Percentiles rank a stretch among this genome's conserved stretches.
phyloP scores from a whole-genome alignment of 2,329 filamentous ascomycete genomes.

The Venturia carpophila region DNA sequence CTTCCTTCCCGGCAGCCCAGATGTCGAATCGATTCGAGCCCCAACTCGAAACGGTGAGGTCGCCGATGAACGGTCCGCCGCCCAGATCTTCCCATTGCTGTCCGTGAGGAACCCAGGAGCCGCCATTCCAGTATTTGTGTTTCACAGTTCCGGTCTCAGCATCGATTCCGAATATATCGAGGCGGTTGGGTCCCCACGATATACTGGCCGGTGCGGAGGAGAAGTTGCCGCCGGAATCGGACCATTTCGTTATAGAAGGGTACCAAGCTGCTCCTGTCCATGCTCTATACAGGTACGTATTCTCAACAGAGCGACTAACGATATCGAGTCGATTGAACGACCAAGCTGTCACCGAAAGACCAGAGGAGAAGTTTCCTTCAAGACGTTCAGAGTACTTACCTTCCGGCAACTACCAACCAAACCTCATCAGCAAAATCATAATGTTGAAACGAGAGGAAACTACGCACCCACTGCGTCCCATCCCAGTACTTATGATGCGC shows the following conservation, averaged over 20 bases:
- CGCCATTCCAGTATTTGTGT: constrained; percentile 15
- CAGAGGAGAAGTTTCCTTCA: not conserved
- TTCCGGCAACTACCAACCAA: not conserved
- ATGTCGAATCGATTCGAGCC: not conserved
- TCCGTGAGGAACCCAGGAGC: not conserved
- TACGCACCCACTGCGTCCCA: not conserved
- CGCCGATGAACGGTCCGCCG: not conserved
- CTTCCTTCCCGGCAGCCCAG: not conserved
- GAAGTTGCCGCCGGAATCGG: constrained; percentile 15
- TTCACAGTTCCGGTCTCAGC: not conserved
- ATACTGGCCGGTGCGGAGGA: not conserved
- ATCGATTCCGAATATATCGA: constrained; percentile 13
- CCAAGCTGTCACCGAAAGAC: not conserved
- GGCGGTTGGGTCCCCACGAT: constrained; percentile 10
- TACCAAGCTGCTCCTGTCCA: not conserved
- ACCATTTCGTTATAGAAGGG: constrained; percentile 7
- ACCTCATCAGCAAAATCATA: no score
- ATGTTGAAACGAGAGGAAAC: not conserved
- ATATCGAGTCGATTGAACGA: not conserved
- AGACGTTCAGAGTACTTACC: constrained; percentile 5
- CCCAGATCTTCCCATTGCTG: not conserved
- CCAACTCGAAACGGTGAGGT: not conserved
- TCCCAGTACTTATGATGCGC: constrained; percentile 13
- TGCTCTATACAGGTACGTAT: not conserved
- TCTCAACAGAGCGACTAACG: not conserved